These are phyloP conservation scores for Neonectria neomacrospora DNA, from an alignment of 2,329 filamentous ascomycete species.

Conservation along the genomic window DNA sequence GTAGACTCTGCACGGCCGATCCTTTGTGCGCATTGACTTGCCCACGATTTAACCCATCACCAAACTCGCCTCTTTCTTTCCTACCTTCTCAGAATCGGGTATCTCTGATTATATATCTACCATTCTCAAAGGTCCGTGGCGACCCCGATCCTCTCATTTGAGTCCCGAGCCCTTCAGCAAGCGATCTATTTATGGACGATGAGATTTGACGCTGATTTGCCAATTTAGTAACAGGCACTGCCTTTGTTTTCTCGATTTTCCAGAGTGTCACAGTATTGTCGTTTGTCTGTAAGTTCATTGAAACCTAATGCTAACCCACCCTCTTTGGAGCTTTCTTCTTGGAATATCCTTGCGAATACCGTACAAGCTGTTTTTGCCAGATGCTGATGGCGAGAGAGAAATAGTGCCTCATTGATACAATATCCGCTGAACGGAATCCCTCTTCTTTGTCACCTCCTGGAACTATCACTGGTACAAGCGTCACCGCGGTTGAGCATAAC, in stretches of 20 bases:
- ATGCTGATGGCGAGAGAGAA: conserved; percentile 21
- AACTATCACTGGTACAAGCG: conserved; percentile 33
- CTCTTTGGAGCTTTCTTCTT: not conserved
- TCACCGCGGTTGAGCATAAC: conserved; percentile 22
- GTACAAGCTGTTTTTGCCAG: conserved; percentile 22
- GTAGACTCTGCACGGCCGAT: conserved; percentile 23
- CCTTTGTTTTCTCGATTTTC: not conserved
- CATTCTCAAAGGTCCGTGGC: conserved; percentile 22
- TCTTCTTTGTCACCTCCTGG: conserved; percentile 20
- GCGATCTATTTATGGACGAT: not conserved
- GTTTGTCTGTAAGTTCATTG: conserved; percentile 12
- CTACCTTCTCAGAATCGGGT: conserved; percentile 2
- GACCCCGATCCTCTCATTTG: not conserved
- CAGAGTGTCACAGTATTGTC: not conserved
- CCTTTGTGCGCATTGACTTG: conserved; percentile 27
- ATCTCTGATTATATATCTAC: conserved; percentile 12
- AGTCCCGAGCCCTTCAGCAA: not conserved
- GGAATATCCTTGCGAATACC: conserved; percentile 8
- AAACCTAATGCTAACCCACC: not conserved
- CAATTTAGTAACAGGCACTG: conserved; percentile 8
- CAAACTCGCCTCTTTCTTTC: not conserved
- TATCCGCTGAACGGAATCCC: conserved; percentile 12
- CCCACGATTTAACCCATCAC: conserved; percentile 7
- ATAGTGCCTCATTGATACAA: conserved; percentile 25
- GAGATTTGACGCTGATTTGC: conserved; percentile 4